Base-by-base conservation (phyloP, 2,329 filamentous ascomycete species). In the Furcasterigmium sp. region DNA sequence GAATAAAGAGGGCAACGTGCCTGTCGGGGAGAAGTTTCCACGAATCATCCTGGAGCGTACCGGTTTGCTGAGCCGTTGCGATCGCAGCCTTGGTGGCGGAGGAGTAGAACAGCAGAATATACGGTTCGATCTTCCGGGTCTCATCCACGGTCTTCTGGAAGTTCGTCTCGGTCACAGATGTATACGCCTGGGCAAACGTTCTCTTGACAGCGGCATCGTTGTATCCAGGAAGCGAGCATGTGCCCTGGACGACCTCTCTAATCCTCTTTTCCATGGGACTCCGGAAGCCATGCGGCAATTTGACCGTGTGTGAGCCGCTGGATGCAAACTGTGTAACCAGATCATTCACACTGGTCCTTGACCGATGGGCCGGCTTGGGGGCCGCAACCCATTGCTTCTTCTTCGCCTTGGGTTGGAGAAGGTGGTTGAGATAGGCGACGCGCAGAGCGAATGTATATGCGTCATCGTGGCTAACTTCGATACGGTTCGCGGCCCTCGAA, bases 101-200 rank as follows among this genome's bases (percentile, higher is more conserved):
- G 2, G 91, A 94, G 67, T 94, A 97, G 72, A 98, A 97, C 51
- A 97, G 96, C 53, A 98, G 75, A 41, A 98, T 82, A 41, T 97
- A 70, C 50, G 95, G 91, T 64, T 98, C 93, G 18, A 95, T 84
- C 57, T 91, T 84, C 49, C 91, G 80, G 63, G 96, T 91, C 67
- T 95, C 95, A 59, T 96, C 90, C 72, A 96, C 89, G 46, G 83
- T 85, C 68, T 90, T 94, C 53, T 88, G 84, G 58, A 96, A 96
- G 37, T 80, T 82, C 48, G 84, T 83, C 49, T 94, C 88, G 54
- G 91, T 96, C 62, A 98, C 87, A 44, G 89, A 86, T 46, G 91
- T 96, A 60, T 96, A 85, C 51, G 95, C 95, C 51, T 89, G 87
- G 43, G 89, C 93, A 68, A 98, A 98, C 2, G 89, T 94, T 48